Percentiles rank a stretch among this genome's conserved stretches.
phyloP scores from a whole-genome alignment of 2,329 filamentous ascomycete genomes.

The Pezicula radicicola region DNA sequence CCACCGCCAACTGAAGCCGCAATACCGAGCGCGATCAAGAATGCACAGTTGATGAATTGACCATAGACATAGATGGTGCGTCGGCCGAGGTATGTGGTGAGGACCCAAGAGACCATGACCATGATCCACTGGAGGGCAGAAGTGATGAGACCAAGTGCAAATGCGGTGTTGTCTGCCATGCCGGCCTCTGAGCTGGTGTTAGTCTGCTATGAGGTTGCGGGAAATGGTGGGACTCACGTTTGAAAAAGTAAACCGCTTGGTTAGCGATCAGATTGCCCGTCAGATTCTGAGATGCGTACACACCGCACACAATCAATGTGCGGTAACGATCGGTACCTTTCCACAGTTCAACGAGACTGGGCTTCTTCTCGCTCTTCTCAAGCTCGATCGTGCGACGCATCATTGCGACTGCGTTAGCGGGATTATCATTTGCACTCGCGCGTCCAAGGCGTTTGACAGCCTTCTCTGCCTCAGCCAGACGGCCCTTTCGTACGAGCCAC shows the following conservation, averaged over 20 bases:
- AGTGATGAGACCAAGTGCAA: constrained; percentile 61
- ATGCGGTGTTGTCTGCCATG: constrained; percentile 50
- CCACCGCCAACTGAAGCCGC: constrained; percentile 46
- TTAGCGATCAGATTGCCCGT: constrained; percentile 62
- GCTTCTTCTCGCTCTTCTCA: constrained; percentile 44
- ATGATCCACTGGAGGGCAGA: constrained; percentile 60
- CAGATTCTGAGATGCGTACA: constrained; percentile 59
- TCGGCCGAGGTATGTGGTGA: constrained; percentile 61
- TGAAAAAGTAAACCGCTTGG: constrained; percentile 60
- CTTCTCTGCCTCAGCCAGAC: constrained; percentile 34
- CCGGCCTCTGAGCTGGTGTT: constrained; percentile 53
- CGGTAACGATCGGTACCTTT: constrained; percentile 52
- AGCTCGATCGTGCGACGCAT: constrained; percentile 56
- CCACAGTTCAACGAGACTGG: constrained; percentile 48
- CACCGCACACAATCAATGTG: constrained; percentile 51
- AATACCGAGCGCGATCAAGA: constrained; percentile 58
- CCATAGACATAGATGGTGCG: constrained; percentile 65
- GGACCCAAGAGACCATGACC: constrained; percentile 65
- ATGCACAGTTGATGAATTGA: constrained; percentile 46
- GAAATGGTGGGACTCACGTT: constrained; percentile 21
- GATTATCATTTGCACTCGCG: constrained; percentile 31
- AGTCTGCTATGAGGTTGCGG: constrained; percentile 18
- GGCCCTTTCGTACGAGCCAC: constrained; percentile 47
- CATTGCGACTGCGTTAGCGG: constrained; percentile 50
- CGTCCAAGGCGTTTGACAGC: constrained; percentile 48